phyloP scores from a whole-genome alignment of 2,329 filamentous ascomycete genomes.

The Diaporthe vaccinii region DNA sequence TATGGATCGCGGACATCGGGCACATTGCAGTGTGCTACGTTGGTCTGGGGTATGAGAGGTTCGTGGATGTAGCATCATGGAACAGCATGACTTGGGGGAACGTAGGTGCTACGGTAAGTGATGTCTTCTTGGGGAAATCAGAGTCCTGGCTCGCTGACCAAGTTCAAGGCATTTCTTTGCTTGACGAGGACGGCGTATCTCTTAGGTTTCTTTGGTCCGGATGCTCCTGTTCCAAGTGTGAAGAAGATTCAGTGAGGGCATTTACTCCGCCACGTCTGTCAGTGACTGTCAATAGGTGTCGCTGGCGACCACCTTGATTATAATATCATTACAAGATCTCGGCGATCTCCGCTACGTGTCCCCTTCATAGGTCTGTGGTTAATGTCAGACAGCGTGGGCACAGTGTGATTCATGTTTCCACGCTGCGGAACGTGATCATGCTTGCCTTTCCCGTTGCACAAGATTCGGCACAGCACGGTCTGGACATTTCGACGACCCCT shows the following conservation, averaged over 20 bases:
- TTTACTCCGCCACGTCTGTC: background rate
- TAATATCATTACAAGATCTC: background rate
- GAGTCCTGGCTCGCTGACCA: slow-evolving; percentile 11
- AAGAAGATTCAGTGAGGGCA: slow-evolving; percentile 43
- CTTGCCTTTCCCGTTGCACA: background rate
- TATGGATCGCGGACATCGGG: slow-evolving; percentile 76
- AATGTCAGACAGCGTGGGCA: background rate
- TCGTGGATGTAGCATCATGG: slow-evolving; percentile 70
- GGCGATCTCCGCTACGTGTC: no score
- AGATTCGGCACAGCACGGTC: slow-evolving; percentile 15
- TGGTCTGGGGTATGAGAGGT: slow-evolving; percentile 68
- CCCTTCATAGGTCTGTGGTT: background rate
- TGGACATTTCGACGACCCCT: background rate
- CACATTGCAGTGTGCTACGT: slow-evolving; percentile 74
- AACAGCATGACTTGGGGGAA: slow-evolving; percentile 82
- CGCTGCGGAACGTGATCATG: slow-evolving; percentile 22
- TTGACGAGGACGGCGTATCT: slow-evolving; percentile 70
- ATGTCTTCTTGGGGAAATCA: slow-evolving; percentile 9
- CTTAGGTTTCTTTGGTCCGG: slow-evolving; percentile 69
- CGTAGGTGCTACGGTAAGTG: slow-evolving; percentile 72
- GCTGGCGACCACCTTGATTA: background rate
- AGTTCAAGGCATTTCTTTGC: slow-evolving; percentile 65
- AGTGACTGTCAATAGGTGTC: background rate
- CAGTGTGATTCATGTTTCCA: background rate
- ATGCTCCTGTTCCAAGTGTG: slow-evolving; percentile 45